Percentiles rank a stretch among this genome's conserved stretches.
phyloP scores from a whole-genome alignment of 73 alveolate genomes.

The Tetrahymena elliotti region DNA sequence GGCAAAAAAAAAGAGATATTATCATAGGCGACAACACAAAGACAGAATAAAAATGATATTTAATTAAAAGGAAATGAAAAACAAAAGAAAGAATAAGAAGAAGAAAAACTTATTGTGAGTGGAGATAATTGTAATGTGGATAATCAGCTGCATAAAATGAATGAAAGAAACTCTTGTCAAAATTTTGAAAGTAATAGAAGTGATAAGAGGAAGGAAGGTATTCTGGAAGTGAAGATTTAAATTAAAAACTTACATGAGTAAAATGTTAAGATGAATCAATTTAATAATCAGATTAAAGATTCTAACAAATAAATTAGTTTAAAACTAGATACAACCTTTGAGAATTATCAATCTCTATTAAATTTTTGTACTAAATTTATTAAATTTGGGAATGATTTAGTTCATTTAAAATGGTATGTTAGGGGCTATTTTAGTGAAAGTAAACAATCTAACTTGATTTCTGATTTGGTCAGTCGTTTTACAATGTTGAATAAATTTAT shows the following conservation, averaged over 20 bases:
- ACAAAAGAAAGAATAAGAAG: neutral
- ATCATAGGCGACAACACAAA: neutral
- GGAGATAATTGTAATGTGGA: neutral
- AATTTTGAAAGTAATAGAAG: neutral
- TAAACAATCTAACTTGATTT: neutral
- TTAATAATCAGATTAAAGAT: neutral
- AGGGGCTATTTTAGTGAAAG: neutral
- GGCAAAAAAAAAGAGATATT: neutral
- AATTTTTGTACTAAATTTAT: neutral
- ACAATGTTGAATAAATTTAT: neutral
- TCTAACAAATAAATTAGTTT: neutral
- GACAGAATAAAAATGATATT: neutral
- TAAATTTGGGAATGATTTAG: neutral
- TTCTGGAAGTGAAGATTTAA: neutral
- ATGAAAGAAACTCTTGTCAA: neutral
- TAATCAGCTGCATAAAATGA: neutral
- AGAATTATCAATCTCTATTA: neutral
- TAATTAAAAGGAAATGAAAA: too few species aligned
- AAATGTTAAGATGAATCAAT: neutral
- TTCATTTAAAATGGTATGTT: neutral
- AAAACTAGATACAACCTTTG: neutral
- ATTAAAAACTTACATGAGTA: neutral
- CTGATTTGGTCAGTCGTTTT: neutral
- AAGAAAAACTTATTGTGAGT: neutral
- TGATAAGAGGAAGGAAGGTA: neutral